Evolutionary conservation across 257 asterid genomes (phyloP).

Genomic region (Gentiana macrophylla): DNA sequence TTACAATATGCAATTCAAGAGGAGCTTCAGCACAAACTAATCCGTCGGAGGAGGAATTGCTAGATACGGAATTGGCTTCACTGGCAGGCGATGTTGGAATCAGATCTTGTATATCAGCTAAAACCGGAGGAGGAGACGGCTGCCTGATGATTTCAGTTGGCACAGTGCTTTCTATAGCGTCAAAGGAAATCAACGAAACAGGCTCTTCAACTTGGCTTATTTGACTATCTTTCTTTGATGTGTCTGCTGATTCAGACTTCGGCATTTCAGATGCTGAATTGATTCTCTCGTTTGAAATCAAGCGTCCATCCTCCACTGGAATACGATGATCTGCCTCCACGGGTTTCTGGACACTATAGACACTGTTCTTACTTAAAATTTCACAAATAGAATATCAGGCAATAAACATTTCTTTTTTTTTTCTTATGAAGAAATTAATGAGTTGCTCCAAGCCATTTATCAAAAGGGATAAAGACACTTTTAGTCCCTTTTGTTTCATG

Average conservation of each 20-base stretch:
- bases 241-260: conserved; percentile 31
- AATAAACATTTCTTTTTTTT: conserved; percentile 1
- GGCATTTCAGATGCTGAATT: conserved; percentile 23
- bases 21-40: conserved; percentile 67
- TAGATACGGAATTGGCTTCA: conserved; percentile 31
- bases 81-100: conserved; percentile 35
- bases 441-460: too few relatives aligned
- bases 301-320: conserved; percentile 17
- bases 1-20: conserved; percentile 82
- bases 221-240: conserved; percentile 28
- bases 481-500: too few relatives aligned
- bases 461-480: too few relatives aligned
- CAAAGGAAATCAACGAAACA: conserved; percentile 72
- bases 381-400: not conserved
- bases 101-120: conserved; percentile 81
- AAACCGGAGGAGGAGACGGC: conserved; percentile 78
- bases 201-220: conserved; percentile 39
- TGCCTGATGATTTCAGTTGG: conserved; percentile 50
- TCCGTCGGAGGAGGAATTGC: conserved; percentile 30
- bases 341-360: conserved; percentile 29
- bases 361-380: conserved; percentile 24
- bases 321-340: conserved; percentile 29
- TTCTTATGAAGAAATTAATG: too few relatives aligned
- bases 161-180: conserved; percentile 37
- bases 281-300: too few relatives aligned